Conservation (phyloP, 2,329 filamentous ascomycete species). For the Fusarium chuoi region DNA sequence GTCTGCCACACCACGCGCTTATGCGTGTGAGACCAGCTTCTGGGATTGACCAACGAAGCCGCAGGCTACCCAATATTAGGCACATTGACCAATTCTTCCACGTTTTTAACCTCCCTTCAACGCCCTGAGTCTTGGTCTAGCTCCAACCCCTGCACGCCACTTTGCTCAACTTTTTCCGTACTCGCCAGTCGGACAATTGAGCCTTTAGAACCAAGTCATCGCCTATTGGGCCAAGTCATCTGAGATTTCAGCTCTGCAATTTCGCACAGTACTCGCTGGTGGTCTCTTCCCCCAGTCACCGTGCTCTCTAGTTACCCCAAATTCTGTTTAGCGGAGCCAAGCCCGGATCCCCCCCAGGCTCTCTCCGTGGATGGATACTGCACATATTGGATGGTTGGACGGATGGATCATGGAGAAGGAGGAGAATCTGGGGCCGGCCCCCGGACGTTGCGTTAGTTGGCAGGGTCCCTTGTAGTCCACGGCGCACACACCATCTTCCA, state of each 20-base stretch:
- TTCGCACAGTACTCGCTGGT: constrained; percentile 38
- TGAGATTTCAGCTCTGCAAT: neutral
- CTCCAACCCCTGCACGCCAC: constrained; percentile 37
- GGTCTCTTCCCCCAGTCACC: constrained; percentile 31
- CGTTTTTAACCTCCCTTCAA: constrained; percentile 39
- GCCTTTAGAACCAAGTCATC: constrained; percentile 6
- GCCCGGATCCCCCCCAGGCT: constrained; percentile 36
- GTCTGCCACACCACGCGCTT: constrained; percentile 29
- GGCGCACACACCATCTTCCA: constrained; percentile 46
- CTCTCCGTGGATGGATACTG: neutral
- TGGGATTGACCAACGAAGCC: constrained; percentile 30
- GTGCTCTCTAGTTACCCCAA: constrained; percentile 42
- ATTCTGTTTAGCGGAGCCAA: constrained; percentile 41
- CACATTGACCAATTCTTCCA: constrained; percentile 33
- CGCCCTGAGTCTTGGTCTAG: constrained; percentile 23
- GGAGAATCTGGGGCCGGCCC: constrained; percentile 33
- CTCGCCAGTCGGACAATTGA: constrained; percentile 22
- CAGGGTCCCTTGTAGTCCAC: constrained; percentile 42
- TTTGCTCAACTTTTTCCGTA: constrained; percentile 20
- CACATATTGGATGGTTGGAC: neutral
- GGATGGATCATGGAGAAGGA: constrained; percentile 1
- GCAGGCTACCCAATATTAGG: constrained; percentile 1
- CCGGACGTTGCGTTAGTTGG: constrained; percentile 39
- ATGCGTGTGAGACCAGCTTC: constrained; percentile 35
- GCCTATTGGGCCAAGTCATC: constrained; percentile 22